Evolutionary conservation across 768 basidiomycete genomes (phyloP).

Genomic region (Suillus plorans): DNA sequence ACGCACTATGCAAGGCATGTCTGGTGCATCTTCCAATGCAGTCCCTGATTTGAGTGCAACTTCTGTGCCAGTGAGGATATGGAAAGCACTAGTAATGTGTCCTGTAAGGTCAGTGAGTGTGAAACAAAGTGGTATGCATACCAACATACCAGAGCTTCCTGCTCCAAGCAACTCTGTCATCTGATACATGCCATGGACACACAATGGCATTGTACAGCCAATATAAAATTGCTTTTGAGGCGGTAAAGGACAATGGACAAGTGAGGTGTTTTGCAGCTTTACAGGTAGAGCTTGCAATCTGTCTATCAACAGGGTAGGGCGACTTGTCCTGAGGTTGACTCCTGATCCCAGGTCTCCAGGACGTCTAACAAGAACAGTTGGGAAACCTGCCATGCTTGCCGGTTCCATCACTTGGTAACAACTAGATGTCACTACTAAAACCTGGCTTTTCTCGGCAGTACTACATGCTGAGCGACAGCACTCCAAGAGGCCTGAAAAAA

Average conservation of each 20-base stretch:
- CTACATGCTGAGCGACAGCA: background rate
- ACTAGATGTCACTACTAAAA: constrained; percentile 3
- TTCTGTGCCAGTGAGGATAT: constrained; percentile 10
- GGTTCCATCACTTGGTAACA: constrained; percentile 1
- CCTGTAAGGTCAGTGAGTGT: constrained; percentile 3
- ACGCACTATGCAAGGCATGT: constrained; percentile 6
- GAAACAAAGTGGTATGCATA: background rate
- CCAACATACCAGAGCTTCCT: background rate
- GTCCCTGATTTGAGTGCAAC: constrained; percentile 18
- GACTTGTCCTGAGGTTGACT: constrained; percentile 2
- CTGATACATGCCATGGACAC: background rate
- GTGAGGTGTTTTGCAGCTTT: background rate
- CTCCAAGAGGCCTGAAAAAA: background rate
- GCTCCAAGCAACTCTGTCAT: no score
- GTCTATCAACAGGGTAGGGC: background rate
- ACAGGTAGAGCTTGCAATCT: background rate
- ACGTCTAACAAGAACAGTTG: background rate
- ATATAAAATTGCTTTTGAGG: background rate
- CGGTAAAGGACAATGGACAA: background rate
- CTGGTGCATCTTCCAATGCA: background rate
- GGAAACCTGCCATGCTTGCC: background rate
- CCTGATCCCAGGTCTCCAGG: background rate
- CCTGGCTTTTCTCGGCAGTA: background rate
- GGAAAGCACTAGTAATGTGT: constrained; percentile 5
- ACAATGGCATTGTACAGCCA: background rate